Base-by-base conservation (phyloP, 169 alveolate species). In the Perkinsus marinus region DNA sequence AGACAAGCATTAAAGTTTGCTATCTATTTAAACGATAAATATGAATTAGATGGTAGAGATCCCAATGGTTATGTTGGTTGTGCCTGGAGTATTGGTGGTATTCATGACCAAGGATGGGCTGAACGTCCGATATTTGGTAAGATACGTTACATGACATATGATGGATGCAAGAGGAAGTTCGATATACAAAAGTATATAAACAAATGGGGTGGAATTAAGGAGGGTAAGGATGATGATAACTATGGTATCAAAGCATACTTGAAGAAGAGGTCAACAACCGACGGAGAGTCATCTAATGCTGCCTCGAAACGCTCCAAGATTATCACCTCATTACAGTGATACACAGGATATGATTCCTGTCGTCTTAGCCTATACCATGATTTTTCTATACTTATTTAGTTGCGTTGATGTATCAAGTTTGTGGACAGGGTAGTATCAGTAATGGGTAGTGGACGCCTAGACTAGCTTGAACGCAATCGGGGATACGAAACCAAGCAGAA, bases 71-170 rank as follows among this genome's bases (percentile, higher is more conserved):
- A 94, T 79, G 95, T 93, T 9, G 95, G 96, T 36, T 95, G 96
- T 43, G 95, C 95, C 95, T 95, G 96, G 96, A 93, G 96, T 41
- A 93, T 96, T 39, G 94, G 94, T 90, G 97, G 96, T 19, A 94
- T 95, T 46, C 95, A 90, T 91, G 96, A 95, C 68, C 95, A 94
- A 92, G 94, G 96, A 30, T 95, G 96, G 96, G 94, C 95, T 37
- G 97, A 95, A 92, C 92, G 97, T 90, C 92, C 90, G 38, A 46
- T 96, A 39, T 94, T 95, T 68, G 97, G 97, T 5, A 95, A 94
- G 91, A 91, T 96, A 30, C 92, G 97, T 30, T 96, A 90, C 91
- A 96, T 96, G 96, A 93, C 94, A 79, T 95, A 94, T 43, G 94
- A 92, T 30, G 96, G 97, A 30, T 94, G 96, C 90, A 94, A 93